Percentiles rank a stretch among this genome's conserved stretches.
These are phyloP conservation scores for Pythium angustatum DNA, from an alignment of 352 stramenopile species.

Conservation along the genomic window DNA sequence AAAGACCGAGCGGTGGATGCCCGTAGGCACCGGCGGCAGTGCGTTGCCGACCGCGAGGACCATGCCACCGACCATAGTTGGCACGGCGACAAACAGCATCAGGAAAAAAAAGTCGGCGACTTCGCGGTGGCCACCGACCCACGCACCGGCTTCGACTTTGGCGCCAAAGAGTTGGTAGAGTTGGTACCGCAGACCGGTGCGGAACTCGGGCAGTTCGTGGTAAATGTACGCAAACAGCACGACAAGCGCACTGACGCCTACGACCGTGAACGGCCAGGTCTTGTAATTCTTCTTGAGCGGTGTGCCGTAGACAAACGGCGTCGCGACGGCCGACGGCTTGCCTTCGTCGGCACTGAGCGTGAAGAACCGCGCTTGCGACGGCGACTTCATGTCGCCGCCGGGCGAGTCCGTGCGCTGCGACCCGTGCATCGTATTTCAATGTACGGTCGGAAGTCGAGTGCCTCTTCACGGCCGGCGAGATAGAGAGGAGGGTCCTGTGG, in stretches of 20 bases:
- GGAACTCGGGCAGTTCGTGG: conserved; percentile 73
- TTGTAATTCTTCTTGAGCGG: conserved; percentile 83
- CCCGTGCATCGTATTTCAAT: conserved; percentile 9
- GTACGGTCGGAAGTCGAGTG: background rate
- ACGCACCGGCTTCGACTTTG: conserved; percentile 44
- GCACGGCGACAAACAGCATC: conserved; percentile 69
- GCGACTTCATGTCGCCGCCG: conserved; percentile 36
- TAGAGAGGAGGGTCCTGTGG: background rate
- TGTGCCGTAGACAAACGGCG: conserved; percentile 75
- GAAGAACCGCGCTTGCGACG: conserved; percentile 71
- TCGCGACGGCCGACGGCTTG: conserved; percentile 54
- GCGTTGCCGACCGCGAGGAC: conserved; percentile 63
- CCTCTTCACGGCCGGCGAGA: background rate
- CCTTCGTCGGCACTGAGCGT: conserved; percentile 46
- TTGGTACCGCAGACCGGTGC: conserved; percentile 57
- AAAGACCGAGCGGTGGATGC: conserved; percentile 68
- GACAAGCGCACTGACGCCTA: conserved; percentile 46
- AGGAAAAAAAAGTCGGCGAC: conserved; percentile 74
- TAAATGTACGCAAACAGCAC: conserved; percentile 72
- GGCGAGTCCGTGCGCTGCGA: conserved; percentile 22
- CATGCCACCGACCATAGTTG: conserved; percentile 74
- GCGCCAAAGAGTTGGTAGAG: conserved; percentile 68
- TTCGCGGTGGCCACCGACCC: conserved; percentile 76
- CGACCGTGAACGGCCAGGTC: conserved; percentile 70
- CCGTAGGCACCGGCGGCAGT: conserved; percentile 66